Evolutionary conservation across 768 basidiomycete genomes (phyloP), one percentile per base, ranked within the genome.

Genomic region (Porphyrellus cyaneotinctus): DNA sequence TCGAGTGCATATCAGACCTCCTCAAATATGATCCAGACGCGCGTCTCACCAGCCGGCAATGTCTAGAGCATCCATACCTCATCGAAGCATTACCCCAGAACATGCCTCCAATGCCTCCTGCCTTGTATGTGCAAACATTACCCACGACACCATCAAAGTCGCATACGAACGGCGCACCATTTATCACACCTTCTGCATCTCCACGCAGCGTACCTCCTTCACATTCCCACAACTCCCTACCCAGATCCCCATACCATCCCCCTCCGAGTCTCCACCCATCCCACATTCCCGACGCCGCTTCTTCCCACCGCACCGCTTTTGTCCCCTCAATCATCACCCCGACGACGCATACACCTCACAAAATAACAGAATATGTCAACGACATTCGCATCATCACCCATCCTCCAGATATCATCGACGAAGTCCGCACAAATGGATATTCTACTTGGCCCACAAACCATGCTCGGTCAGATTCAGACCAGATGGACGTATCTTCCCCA

Each of bases 1-100:
- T 99, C 64, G 86, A 97, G 64, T 95, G 92, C 71, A 97, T 99
- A 65, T 78, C 84, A 43, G 91, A 95, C 65, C 77, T 97, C 15
- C 81, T 99, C 55, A 88, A 84, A 63, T 98, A 97, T 72, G 91
- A 98, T 62, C 95, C 97, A 23, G 84, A 84, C 36, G 75, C 79
- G 44, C 87, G 97, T 26, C 76, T 97, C 44, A 97, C 94, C 2
- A 88, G 91, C 52, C 79, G 79, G 44, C 82, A 95, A 66, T 95
- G 94, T 67, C 74, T 97, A 56, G 82, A 92, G 30, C 94, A 97
- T 68, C 77, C 84, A 14, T 99, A 98, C 75, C 83, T 97, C 51
- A 78, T 79, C 53, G 91, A 97, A 71, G 91, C 88, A 13, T 74
- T 76, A 54, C 82, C 79, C 32, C 78, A 81, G 44, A 86, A 86